Evolutionary conservation across 495 filamentous ascomycete species (phyloP).

Genomic region (Saxispiralis lemnorum): DNA sequence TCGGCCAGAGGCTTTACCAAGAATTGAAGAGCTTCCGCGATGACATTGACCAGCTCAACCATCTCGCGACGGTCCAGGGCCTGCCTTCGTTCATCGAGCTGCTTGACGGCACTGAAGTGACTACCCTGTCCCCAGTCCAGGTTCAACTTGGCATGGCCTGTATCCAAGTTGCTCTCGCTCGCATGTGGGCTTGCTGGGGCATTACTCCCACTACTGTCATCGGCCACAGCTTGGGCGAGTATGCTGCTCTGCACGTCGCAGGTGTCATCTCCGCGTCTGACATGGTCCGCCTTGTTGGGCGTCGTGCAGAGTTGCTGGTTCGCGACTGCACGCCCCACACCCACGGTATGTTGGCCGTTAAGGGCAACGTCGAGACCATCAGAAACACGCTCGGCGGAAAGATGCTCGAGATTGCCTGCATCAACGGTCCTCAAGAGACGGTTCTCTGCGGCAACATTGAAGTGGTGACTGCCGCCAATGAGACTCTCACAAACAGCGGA

Average conservation of each 20-base stretch:
- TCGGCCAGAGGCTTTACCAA: slow-evolving; percentile 55
- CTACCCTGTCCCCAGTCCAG: slow-evolving; percentile 51
- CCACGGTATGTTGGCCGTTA: slow-evolving; percentile 42
- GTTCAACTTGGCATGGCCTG: slow-evolving; percentile 62
- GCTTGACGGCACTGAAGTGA: slow-evolving; percentile 42
- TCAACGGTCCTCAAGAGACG: slow-evolving; percentile 31
- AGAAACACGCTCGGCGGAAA: slow-evolving; percentile 23
- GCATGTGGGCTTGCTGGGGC: slow-evolving; percentile 65
- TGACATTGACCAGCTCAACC: slow-evolving; percentile 52
- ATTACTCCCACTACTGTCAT: slow-evolving; percentile 59
- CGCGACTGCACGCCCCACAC: slow-evolving; percentile 52
- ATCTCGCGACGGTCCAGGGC: slow-evolving; percentile 48
- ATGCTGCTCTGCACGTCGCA: slow-evolving; percentile 66
- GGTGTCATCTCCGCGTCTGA: slow-evolving; percentile 66
- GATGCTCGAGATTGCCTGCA: slow-evolving; percentile 30
- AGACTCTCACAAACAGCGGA: slow-evolving; percentile 22
- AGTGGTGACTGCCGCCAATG: slow-evolving; percentile 20
- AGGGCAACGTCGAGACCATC: slow-evolving; percentile 24
- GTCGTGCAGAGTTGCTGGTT: slow-evolving; percentile 57
- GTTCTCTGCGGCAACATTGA: slow-evolving; percentile 26
- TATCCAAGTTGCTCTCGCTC: slow-evolving; percentile 71
- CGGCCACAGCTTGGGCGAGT: slow-evolving; percentile 78
- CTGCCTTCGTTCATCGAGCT: slow-evolving; percentile 52
- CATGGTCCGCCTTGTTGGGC: slow-evolving; percentile 63
- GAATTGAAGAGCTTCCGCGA: slow-evolving; percentile 48